Base-by-base conservation (phyloP, 495 filamentous ascomycete species). In the Aspergillus avenaceus region DNA sequence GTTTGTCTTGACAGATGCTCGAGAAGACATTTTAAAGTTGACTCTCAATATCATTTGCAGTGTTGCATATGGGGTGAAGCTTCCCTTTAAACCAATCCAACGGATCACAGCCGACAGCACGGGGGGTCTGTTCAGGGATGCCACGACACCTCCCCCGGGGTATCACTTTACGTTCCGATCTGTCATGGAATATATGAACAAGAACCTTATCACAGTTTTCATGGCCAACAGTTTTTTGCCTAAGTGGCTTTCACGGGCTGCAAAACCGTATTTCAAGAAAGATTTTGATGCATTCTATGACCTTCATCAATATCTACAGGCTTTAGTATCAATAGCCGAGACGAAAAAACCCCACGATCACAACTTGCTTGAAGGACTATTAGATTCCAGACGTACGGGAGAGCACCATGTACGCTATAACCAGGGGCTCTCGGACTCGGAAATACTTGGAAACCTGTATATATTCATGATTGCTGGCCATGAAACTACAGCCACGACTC, bases 381-480 rank as follows among this genome's bases (percentile, higher is more conserved):
- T 49, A 11, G 11, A 28, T 7, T 46, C 44, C 6, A 22, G 56
- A 58, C 44, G n/a, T 27, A 16, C 27, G 1, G n/a, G 27, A 28
- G n/a, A 29, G 11, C 5, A 8, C n/a, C 5, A 36, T 2, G 2
- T 4, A 8, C n/a, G 32, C n/a, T 3, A 14, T 2, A 19, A 46
- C 59, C 8, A 40, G 58, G 27, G 57, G 0, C 55, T 71, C 8
- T 58, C 64, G 1, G 58, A 60, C 5, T 32, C 58, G 3, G 75
- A 79, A 28, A 62, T 78, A 11, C 53, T 66, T 7, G 74, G 76
- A 13, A 78, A 78, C 42, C 59, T 75, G 11, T 77, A 76, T 38
- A 54, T 77, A 3, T 70, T 74, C 47, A 71, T 66, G 11, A 63
- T 79, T n/a, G 76, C 76, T 3, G 76, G 76, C 8, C 68, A 76